Evolutionary conservation across 2,329 filamentous ascomycete species (phyloP).

Genomic region (Tolypocladium pustulatum): DNA sequence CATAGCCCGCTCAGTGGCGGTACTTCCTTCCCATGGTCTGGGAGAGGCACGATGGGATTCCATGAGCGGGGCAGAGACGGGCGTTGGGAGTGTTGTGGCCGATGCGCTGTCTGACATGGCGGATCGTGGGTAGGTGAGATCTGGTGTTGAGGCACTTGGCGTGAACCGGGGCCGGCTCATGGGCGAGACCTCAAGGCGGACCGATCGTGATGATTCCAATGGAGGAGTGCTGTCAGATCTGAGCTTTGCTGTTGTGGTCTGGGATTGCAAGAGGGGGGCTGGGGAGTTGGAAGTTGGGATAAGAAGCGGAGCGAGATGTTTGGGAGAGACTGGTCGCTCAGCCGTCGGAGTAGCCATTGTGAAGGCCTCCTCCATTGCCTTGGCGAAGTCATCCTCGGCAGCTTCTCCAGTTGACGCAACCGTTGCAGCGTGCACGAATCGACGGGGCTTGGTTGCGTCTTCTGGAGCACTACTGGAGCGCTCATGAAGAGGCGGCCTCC

Average conservation of each 20-base stretch:
- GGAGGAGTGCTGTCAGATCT: slow-evolving; percentile 32
- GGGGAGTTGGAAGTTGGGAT: slow-evolving; percentile 29
- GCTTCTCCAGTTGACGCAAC: not conserved
- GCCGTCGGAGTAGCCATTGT: slow-evolving; percentile 12
- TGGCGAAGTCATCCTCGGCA: slow-evolving; percentile 12
- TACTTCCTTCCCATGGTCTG: slow-evolving; percentile 29
- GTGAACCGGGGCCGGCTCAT: slow-evolving; percentile 30
- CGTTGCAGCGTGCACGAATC: slow-evolving; percentile 3
- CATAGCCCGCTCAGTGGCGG: not conserved
- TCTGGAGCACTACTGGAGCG: slow-evolving; percentile 51
- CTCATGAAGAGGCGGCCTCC: slow-evolving; percentile 53
- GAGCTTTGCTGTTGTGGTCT: slow-evolving; percentile 33
- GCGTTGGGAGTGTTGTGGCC: slow-evolving; percentile 32
- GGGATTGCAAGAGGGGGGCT: slow-evolving; percentile 13
- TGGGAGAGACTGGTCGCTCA: slow-evolving; percentile 36
- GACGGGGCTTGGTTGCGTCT: slow-evolving; percentile 1
- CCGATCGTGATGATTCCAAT: slow-evolving; percentile 28
- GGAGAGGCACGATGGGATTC: slow-evolving; percentile 31
- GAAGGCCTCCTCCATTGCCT: slow-evolving; percentile 12
- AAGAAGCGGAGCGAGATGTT: slow-evolving; percentile 43
- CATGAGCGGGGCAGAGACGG: slow-evolving; percentile 34
- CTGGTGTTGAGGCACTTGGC: slow-evolving; percentile 22
- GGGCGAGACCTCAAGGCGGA: slow-evolving; percentile 36
- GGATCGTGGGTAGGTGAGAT: slow-evolving; percentile 32
- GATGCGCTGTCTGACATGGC: slow-evolving; percentile 26